phyloP scores from a whole-genome alignment of 495 filamentous ascomycete species.

The Aspergillus conjunctus region DNA sequence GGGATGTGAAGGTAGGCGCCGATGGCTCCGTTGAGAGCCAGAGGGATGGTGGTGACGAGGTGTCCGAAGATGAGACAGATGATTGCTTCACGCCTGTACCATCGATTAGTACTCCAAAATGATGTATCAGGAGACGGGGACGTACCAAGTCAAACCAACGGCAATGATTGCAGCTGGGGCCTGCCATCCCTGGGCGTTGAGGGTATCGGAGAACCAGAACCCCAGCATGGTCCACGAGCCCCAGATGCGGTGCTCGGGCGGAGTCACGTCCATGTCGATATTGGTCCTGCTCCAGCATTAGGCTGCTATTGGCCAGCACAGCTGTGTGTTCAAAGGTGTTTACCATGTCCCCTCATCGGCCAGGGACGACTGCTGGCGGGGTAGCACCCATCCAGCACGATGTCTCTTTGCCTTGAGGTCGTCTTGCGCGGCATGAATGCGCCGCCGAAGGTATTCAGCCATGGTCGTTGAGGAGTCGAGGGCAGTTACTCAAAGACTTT shows the following conservation, averaged over 20 bases:
- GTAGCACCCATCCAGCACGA: constrained; percentile 6
- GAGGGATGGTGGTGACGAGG: constrained; percentile 1
- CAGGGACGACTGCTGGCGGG: constrained; percentile 7
- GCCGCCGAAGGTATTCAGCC: constrained; percentile 3
- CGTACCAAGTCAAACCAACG: constrained; percentile 7
- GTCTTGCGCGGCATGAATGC: not conserved
- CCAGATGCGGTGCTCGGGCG: constrained; percentile 9
- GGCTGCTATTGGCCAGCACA: no score
- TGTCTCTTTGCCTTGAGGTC: not conserved
- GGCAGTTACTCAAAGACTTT: not conserved
- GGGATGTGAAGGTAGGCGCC: constrained; percentile 4
- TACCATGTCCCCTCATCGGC: constrained; percentile 15
- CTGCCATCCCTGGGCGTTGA: constrained; percentile 11
- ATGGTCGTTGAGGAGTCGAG: not conserved
- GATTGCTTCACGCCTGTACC: constrained; percentile 5
- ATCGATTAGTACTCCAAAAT: not conserved
- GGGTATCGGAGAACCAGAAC: constrained; percentile 14
- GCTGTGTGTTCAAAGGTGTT: not conserved
- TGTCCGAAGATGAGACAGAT: constrained; percentile 11
- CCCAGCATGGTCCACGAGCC: constrained; percentile 8
- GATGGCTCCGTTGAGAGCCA: constrained; percentile 9
- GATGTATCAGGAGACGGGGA: no score
- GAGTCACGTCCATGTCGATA: constrained; percentile 13
- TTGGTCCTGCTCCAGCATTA: constrained; percentile 4
- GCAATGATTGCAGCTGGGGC: constrained; percentile 6